phyloP scores from a whole-genome alignment of 192 early-diverging fungal species.

The Rhizoclosmatium globosum region DNA sequence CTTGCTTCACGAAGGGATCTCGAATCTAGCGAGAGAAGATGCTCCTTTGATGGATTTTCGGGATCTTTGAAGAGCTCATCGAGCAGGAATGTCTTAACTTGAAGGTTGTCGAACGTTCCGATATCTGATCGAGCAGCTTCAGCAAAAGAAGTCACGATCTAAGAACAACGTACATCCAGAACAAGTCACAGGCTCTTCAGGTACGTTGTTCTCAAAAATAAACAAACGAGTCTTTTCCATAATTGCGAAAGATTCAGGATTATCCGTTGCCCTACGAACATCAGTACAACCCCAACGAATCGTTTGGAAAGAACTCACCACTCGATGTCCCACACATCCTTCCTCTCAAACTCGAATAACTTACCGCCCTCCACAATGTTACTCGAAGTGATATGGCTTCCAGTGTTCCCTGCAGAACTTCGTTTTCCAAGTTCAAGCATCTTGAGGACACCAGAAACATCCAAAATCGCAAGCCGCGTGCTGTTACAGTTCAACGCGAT shows the following conservation, averaged over 20 bases:
- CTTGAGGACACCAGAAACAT: conserved; percentile 59
- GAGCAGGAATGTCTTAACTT: conserved; percentile 59
- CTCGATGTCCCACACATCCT: conserved; percentile 67
- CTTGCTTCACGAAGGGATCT: conserved; percentile 58
- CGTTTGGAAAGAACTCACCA: conserved; percentile 44
- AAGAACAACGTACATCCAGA: conserved; percentile 53
- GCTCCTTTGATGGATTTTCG: conserved; percentile 48
- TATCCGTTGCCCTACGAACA: conserved; percentile 56
- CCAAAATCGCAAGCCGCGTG: conserved; percentile 53
- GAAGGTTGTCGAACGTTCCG: conserved; percentile 59
- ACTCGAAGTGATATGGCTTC: not conserved
- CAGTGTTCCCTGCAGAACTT: conserved; percentile 1
- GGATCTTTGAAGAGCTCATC: conserved; percentile 62
- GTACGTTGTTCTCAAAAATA: conserved; percentile 60
- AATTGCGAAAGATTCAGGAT: conserved; percentile 63
- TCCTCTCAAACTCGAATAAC: conserved; percentile 61
- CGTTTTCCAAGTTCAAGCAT: conserved; percentile 55
- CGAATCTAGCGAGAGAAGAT: conserved; percentile 51
- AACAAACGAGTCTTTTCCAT: conserved; percentile 69
- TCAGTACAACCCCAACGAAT: not conserved
- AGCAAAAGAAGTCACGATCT: not conserved
- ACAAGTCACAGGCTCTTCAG: conserved; percentile 65
- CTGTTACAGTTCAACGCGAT: conserved; percentile 58
- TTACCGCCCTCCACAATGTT: conserved; percentile 36
- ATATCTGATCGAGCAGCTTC: conserved; percentile 45